These are phyloP conservation scores for Schrenkiella parvula DNA, from an alignment of 345 rosid genomes.

Conservation along the genomic window DNA sequence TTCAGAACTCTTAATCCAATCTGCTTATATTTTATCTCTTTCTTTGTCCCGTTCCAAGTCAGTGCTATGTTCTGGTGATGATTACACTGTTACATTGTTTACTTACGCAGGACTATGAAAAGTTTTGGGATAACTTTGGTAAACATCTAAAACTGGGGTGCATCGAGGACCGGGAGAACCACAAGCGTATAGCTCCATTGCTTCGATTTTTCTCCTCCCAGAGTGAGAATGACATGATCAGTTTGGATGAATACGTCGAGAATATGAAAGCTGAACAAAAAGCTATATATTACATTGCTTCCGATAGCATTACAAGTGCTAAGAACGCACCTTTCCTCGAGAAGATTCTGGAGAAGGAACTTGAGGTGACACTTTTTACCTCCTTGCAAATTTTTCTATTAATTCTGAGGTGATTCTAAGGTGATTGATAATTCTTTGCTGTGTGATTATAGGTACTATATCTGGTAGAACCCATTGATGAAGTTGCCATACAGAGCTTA, in stretches of 20 bases:
- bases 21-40: background rate
- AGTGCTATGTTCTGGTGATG: background rate
- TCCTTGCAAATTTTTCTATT: background rate
- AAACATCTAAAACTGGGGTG: slow-evolving; percentile 87
- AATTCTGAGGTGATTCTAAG: slow-evolving; percentile 13
- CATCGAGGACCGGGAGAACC: slow-evolving; percentile 95
- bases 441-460: slow-evolving; percentile 56
- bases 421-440: background rate
- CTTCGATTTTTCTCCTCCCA: slow-evolving; percentile 94
- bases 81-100: background rate
- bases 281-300: slow-evolving; percentile 81
- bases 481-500: slow-evolving; percentile 84
- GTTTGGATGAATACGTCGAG: slow-evolving; percentile 97
- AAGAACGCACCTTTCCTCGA: slow-evolving; percentile 94
- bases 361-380: slow-evolving; percentile 45
- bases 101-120: slow-evolving; percentile 77
- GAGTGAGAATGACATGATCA: slow-evolving; percentile 87
- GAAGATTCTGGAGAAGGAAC: slow-evolving; percentile 76
- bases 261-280: slow-evolving; percentile 97
- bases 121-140: slow-evolving; percentile 92
- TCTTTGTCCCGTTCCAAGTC: background rate
- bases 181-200: slow-evolving; percentile 94
- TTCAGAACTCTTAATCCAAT: background rate
- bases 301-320: slow-evolving; percentile 88
- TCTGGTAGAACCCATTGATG: slow-evolving; percentile 92